Conservation (phyloP, 2,329 filamentous ascomycete genomes). For the Monilinia polystroma region DNA sequence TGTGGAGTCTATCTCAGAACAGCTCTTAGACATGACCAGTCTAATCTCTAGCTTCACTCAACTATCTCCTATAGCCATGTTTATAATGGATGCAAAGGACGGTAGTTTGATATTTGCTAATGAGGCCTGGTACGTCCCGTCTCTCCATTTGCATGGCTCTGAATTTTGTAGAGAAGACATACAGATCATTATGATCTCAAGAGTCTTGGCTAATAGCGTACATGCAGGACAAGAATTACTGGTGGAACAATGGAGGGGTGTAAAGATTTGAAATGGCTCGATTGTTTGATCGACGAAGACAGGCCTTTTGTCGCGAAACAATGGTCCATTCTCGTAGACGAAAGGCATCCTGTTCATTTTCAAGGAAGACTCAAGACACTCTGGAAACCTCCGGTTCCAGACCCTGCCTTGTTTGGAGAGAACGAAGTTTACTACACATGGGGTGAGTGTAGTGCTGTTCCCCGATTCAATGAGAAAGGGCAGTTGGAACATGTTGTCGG, state of each 20-base stretch:
- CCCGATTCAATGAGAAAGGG: conserved; percentile 24
- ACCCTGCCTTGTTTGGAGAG: background rate
- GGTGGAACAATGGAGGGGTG: background rate
- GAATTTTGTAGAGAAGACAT: background rate
- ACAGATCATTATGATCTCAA: background rate
- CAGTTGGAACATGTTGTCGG: conserved; percentile 29
- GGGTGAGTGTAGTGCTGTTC: background rate
- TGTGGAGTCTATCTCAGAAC: conserved; percentile 6
- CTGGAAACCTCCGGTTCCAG: background rate
- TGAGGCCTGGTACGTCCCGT: conserved; percentile 7
- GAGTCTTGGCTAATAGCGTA: background rate
- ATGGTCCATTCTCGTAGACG: background rate
- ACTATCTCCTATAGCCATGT: conserved; percentile 14
- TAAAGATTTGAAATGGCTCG: background rate
- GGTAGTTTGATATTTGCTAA: conserved; percentile 10
- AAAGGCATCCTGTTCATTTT: background rate
- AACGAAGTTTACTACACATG: conserved; percentile 7
- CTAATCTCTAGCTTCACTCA: conserved; percentile 7
- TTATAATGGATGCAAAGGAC: conserved; percentile 1
- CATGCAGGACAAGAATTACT: conserved; percentile 1
- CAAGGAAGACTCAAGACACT: conserved; percentile 12
- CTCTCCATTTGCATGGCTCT: background rate
- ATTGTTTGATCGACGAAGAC: background rate
- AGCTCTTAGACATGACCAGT: background rate
- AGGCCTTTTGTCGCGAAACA: background rate